phyloP scores from a whole-genome alignment of 306 rosid species.

The Oxytropis ochrocephala region DNA sequence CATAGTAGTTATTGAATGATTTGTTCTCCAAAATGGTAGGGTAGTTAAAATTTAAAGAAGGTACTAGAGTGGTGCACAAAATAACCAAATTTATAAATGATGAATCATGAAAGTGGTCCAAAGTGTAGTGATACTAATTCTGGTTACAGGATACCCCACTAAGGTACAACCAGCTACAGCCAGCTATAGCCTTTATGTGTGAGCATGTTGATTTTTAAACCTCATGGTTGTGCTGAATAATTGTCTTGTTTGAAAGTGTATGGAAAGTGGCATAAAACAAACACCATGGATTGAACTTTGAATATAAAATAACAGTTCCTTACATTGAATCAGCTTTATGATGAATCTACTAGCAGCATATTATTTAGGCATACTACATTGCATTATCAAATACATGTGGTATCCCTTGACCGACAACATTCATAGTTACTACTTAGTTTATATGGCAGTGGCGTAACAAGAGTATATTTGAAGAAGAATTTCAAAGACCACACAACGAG shows the following conservation, averaged over 20 bases:
- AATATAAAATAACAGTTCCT: not conserved
- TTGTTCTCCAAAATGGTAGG: not conserved
- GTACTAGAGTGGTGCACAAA: constrained; percentile 6
- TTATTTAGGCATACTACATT: too few relatives aligned
- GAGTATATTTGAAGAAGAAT: too few relatives aligned
- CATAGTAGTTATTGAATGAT: not conserved
- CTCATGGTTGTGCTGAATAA: constrained; percentile 23
- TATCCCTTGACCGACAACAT: too few relatives aligned
- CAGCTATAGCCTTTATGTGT: not conserved
- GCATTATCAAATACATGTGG: too few relatives aligned
- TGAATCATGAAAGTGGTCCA: constrained; percentile 27
- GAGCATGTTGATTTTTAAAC: constrained; percentile 22
- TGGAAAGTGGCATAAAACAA: constrained; percentile 9
- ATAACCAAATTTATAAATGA: not conserved
- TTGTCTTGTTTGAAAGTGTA: constrained; percentile 11
- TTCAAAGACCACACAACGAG: too few relatives aligned
- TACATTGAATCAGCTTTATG: too few relatives aligned
- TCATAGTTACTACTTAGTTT: too few relatives aligned
- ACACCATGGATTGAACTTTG: not conserved
- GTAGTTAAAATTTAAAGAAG: not conserved
- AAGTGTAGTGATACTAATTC: constrained; percentile 1
- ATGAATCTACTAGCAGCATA: too few relatives aligned
- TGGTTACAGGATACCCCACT: constrained; percentile 22
- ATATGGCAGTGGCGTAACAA: too few relatives aligned
- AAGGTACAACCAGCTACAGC: constrained; percentile 9